Evolutionary conservation across 495 filamentous ascomycete genomes (phyloP).

Genomic region (Aspergillus sclerotioniger): DNA sequence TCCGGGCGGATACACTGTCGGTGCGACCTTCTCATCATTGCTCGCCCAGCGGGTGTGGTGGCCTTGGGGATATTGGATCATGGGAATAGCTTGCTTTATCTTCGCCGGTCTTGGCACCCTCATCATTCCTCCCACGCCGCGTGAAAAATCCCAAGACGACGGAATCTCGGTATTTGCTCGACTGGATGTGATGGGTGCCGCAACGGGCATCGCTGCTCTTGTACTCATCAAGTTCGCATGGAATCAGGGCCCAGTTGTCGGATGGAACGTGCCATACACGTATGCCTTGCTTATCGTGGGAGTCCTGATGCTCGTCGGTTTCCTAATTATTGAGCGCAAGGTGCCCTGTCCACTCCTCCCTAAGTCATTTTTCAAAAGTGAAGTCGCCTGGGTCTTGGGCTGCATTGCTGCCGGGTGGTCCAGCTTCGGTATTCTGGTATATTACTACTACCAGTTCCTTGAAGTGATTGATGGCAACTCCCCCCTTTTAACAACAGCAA

Average conservation of each 20-base stretch:
- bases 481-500: not conserved
- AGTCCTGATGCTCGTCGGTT: conserved; percentile 26
- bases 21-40: not conserved
- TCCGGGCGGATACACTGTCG: not conserved
- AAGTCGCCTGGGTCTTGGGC: conserved; percentile 33
- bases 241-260: conserved; percentile 37
- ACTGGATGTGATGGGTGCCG: conserved; percentile 47
- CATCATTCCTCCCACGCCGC: not conserved
- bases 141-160: not conserved
- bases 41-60: not conserved
- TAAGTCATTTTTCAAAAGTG: conserved; percentile 23
- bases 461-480: not conserved
- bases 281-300: conserved; percentile 37
- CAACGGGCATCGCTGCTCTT: conserved; percentile 38
- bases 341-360: conserved; percentile 42
- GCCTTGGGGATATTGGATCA: not conserved
- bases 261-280: conserved; percentile 38
- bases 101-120: not conserved
- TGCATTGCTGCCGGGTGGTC: conserved; percentile 41
- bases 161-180: conserved; percentile 11
- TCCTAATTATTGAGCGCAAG: conserved; percentile 35
- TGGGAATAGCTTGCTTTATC: not conserved
- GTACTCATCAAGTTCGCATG: conserved; percentile 44
- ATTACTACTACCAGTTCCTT: not conserved
- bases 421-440: conserved; percentile 43